phyloP scores from a whole-genome alignment of 768 basidiomycete genomes.

The Daedaleopsis nitida region DNA sequence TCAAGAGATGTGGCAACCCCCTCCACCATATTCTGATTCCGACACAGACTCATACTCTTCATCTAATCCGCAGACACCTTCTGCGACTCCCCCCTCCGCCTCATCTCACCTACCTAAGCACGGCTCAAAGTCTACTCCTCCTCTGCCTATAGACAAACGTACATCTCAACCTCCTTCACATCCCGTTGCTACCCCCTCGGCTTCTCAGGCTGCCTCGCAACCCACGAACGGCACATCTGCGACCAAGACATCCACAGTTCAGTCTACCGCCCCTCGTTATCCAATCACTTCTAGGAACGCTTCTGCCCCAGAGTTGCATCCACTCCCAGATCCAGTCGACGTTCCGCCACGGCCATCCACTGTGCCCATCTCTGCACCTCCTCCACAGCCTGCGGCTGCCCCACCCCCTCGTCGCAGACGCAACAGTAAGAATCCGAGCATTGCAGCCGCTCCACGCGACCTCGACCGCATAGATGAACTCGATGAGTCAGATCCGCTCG shows the following conservation, averaged over 20 bases:
- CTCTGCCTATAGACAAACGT: not conserved
- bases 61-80: slow-evolving; percentile 18
- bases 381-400: slow-evolving; percentile 2
- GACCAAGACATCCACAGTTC: slow-evolving; percentile 2
- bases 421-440: slow-evolving; percentile 29
- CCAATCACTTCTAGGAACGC: slow-evolving; percentile 12
- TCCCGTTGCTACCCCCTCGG: not conserved
- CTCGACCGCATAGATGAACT: slow-evolving; percentile 79
- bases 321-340: slow-evolving; percentile 14
- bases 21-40: slow-evolving; percentile 16
- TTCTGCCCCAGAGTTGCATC: slow-evolving; percentile 22
- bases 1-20: slow-evolving; percentile 20
- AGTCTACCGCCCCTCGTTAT: slow-evolving; percentile 10
- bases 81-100: slow-evolving; percentile 13
- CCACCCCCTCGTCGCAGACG: slow-evolving; percentile 25
- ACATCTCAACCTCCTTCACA: not conserved
- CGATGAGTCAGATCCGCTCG: slow-evolving; percentile 74
- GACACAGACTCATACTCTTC: slow-evolving; percentile 16
- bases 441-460: slow-evolving; percentile 29
- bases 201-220: not conserved
- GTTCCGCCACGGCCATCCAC: slow-evolving; percentile 21
- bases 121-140: not conserved
- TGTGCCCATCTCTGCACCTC: slow-evolving; percentile 13
- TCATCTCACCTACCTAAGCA: slow-evolving; percentile 11
- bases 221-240: not conserved